Conservation (phyloP, 2,329 filamentous ascomycete genomes). For the Phaeosphaeriaceae sp. region DNA sequence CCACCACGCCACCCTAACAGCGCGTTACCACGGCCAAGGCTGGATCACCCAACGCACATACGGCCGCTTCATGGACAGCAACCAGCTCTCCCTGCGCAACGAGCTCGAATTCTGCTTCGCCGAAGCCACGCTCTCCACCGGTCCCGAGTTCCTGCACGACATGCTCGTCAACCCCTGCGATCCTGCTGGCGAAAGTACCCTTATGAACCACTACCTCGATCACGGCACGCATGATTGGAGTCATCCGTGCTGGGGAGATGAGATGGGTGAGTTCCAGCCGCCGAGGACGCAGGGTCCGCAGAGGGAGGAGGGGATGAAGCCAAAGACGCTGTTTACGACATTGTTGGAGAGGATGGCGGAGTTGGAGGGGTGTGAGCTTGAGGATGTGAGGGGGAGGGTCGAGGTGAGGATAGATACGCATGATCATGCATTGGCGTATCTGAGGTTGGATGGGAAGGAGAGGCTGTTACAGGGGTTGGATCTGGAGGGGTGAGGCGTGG, state of each 20-base stretch:
- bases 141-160: slow-evolving; percentile 34
- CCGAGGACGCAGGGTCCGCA: slow-evolving; percentile 38
- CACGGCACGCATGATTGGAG: slow-evolving; percentile 35
- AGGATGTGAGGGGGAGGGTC: slow-evolving; percentile 27
- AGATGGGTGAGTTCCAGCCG: slow-evolving; percentile 29
- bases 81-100: slow-evolving; percentile 34
- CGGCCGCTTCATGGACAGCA: slow-evolving; percentile 37
- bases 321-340: slow-evolving; percentile 28
- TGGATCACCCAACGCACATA: slow-evolving; percentile 41
- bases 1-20: slow-evolving; percentile 35
- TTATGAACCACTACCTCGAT: slow-evolving; percentile 41
- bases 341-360: slow-evolving; percentile 36
- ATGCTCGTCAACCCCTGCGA: slow-evolving; percentile 22
- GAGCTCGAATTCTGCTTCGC: slow-evolving; percentile 41
- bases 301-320: slow-evolving; percentile 8
- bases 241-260: slow-evolving; percentile 22
- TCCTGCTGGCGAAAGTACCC: slow-evolving; percentile 18
- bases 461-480: slow-evolving; percentile 30
- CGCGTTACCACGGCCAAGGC: slow-evolving; percentile 40
- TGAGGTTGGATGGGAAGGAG: slow-evolving; percentile 34
- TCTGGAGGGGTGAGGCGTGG: slow-evolving; percentile 11
- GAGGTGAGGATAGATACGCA: slow-evolving; percentile 22
- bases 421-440: slow-evolving; percentile 30
- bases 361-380: slow-evolving; percentile 18
- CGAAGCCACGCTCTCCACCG: slow-evolving; percentile 32